A percentile compares a stretch with the other conserved stretches of the same genome.
These are phyloP conservation scores for Fusarium kyushuense DNA, from an alignment of 2,329 filamentous ascomycete genomes.

Conservation along the genomic window DNA sequence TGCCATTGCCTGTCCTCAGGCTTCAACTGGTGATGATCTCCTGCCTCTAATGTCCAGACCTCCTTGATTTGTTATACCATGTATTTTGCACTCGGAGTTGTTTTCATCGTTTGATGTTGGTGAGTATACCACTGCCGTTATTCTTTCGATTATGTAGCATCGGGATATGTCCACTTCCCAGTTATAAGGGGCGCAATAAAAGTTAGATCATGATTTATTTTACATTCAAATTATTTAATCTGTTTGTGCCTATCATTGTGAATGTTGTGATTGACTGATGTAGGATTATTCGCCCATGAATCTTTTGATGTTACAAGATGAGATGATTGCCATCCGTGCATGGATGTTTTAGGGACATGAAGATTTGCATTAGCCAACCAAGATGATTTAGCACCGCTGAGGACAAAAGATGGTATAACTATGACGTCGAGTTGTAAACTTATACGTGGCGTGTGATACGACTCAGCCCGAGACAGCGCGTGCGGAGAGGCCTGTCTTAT, in stretches of 20 bases:
- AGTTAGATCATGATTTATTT: constrained; percentile 43
- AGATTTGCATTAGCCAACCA: background rate
- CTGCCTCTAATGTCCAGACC: constrained; percentile 32
- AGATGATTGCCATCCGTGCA: background rate
- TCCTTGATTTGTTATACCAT: constrained; percentile 34
- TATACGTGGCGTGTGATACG: constrained; percentile 7
- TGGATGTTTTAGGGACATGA: background rate
- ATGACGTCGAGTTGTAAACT: constrained; percentile 1
- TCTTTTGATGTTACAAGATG: background rate
- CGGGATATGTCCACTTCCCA: constrained; percentile 35
- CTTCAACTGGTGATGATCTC: constrained; percentile 36
- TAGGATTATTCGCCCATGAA: constrained; percentile 23
- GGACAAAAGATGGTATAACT: constrained; percentile 9
- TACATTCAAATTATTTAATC: background rate
- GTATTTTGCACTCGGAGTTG: constrained; percentile 33
- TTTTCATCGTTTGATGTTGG: constrained; percentile 43
- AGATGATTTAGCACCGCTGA: background rate
- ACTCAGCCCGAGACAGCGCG: constrained; percentile 26
- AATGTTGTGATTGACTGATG: constrained; percentile 14
- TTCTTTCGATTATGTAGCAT: constrained; percentile 42
- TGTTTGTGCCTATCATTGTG: background rate
- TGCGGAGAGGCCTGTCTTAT: constrained; percentile 26
- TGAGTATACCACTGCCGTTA: constrained; percentile 47
- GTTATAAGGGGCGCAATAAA: constrained; percentile 49
- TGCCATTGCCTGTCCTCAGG: constrained; percentile 34